phyloP scores from a whole-genome alignment of 2,329 filamentous ascomycete species.

The Tolypocladium paradoxum region DNA sequence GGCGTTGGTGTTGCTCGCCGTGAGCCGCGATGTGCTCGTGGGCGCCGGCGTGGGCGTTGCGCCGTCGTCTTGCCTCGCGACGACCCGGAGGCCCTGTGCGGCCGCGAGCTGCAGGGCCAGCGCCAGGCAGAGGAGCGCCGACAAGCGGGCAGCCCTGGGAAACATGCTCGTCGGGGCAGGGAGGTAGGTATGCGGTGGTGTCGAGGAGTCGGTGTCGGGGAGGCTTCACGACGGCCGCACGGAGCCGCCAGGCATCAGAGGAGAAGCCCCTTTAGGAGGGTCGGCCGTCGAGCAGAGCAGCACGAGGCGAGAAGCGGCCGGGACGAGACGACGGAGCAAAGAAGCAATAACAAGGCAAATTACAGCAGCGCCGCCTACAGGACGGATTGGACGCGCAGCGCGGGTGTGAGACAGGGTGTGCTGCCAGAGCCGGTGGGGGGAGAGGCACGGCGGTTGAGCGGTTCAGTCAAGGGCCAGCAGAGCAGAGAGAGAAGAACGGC shows the following conservation, averaged over 20 bases:
- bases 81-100: constrained; percentile 20
- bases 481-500: too few species aligned
- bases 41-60: not conserved
- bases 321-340: not conserved
- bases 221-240: constrained; percentile 8
- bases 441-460: not conserved
- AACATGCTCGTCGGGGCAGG: constrained; percentile 19
- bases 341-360: not conserved
- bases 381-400: not conserved
- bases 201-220: constrained; percentile 7
- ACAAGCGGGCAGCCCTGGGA: constrained; percentile 19
- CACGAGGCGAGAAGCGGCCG: not conserved
- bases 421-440: not conserved
- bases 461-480: not conserved
- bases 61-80: constrained; percentile 22
- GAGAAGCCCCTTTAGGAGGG: not conserved
- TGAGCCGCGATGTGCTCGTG: not conserved
- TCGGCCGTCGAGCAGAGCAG: not conserved
- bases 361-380: not conserved
- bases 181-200: not conserved
- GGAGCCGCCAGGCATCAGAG: constrained; percentile 8
- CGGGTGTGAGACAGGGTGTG: constrained; percentile 1
- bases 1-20: not conserved
- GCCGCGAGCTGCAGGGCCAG: constrained; percentile 25
- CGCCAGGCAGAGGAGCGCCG: constrained; percentile 27